These are phyloP conservation scores for Entrophospora sp. DNA, from an alignment of 192 early-diverging fungal genomes.

Conservation along the genomic window DNA sequence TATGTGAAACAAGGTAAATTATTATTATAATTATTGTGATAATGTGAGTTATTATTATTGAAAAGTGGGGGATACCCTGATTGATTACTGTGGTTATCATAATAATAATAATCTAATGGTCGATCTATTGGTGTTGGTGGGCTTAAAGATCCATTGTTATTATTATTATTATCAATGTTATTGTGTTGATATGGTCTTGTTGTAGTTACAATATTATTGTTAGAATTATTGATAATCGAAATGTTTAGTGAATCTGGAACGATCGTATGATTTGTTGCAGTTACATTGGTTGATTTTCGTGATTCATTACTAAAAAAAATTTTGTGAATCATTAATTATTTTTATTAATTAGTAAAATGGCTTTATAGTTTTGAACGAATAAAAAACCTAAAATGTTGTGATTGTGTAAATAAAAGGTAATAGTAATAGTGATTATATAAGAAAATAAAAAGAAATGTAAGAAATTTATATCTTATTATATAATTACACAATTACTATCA, in stretches of 20 bases:
- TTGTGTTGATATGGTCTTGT: background rate
- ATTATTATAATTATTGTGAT: constrained; percentile 2
- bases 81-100: background rate
- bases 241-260: no score
- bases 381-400: background rate
- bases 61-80: background rate
- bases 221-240: no score
- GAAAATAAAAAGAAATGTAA: background rate
- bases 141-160: background rate
- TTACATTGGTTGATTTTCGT: no score
- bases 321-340: no score
- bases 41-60: background rate
- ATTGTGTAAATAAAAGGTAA: background rate
- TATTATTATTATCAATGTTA: background rate
- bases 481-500: background rate
- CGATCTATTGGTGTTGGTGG: background rate
- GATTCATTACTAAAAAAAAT: no score
- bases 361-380: background rate
- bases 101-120: background rate
- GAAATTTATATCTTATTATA: background rate
- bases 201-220: background rate
- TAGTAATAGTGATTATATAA: background rate
- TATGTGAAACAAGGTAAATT: background rate
- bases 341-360: no score
- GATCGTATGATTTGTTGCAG: no score